A percentile compares a stretch with the other conserved stretches of the same genome.
These are phyloP conservation scores for Apiospora phragmitis DNA, from an alignment of 2,329 filamentous ascomycete genomes.

Conservation along the genomic window DNA sequence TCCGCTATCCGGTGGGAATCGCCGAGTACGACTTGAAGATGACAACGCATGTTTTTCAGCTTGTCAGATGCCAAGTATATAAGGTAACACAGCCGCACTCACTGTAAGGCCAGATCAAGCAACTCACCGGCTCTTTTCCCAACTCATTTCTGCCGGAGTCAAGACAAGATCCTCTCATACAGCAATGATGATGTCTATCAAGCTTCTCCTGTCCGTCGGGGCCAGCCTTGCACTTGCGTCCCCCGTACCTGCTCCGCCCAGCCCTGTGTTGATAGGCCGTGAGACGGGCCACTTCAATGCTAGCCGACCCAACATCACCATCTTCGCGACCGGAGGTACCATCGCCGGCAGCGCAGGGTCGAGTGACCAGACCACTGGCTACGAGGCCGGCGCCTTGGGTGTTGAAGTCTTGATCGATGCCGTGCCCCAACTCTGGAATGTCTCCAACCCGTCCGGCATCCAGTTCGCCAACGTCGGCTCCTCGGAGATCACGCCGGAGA, in stretches of 20 bases:
- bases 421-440: conserved; percentile 53
- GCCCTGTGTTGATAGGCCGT: conserved; percentile 17
- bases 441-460: conserved; percentile 55
- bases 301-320: conserved; percentile 56
- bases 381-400: conserved; percentile 44
- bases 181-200: conserved; percentile 9
- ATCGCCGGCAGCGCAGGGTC: conserved; percentile 55
- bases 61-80: not conserved
- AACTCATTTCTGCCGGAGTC: not conserved
- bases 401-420: conserved; percentile 53
- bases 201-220: conserved; percentile 4
- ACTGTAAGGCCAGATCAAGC: not conserved
- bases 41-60: not conserved
- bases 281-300: conserved; percentile 31
- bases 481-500: conserved; percentile 46
- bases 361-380: conserved; percentile 46
- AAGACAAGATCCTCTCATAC: not conserved
- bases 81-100: not conserved
- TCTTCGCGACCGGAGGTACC: conserved; percentile 59
- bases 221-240: conserved; percentile 8
- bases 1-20: not conserved
- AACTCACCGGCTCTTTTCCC: not conserved
- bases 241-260: not conserved
- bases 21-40: not conserved
- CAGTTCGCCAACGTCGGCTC: conserved; percentile 53